Conservation (phyloP, 257 asterid genomes). For the Verbascum thapsus region DNA sequence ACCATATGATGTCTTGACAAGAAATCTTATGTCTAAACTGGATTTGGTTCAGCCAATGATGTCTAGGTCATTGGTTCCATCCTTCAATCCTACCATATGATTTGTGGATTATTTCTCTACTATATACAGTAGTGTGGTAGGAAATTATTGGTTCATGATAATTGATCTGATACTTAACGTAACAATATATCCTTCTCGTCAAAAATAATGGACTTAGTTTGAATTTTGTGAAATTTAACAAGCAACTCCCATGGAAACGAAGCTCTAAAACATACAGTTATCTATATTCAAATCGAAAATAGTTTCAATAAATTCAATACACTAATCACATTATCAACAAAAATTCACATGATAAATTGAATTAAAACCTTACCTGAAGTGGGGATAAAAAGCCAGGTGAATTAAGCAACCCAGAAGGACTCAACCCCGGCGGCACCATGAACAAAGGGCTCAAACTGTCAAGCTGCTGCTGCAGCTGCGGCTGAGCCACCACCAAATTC, state of each 20-base stretch:
- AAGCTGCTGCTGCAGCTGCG: slow-evolving; percentile 44
- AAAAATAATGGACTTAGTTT: no score
- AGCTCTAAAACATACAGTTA: not conserved
- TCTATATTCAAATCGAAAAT: not conserved
- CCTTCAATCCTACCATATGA: no score
- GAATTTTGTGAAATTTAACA: no score
- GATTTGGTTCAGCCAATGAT: slow-evolving; percentile 2
- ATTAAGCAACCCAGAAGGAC: slow-evolving; percentile 79
- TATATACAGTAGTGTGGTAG: no score
- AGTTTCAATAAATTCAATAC: not conserved
- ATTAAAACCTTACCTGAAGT: slow-evolving; percentile 58
- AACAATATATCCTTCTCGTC: no score
- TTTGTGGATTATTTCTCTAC: no score
- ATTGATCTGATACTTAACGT: no score
- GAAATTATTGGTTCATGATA: no score
- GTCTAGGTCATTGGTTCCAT: no score
- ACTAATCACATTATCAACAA: not conserved
- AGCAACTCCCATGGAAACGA: no score
- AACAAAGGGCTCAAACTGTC: slow-evolving; percentile 61
- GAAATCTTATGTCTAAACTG: not conserved
- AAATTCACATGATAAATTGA: not conserved
- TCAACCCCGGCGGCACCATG: slow-evolving; percentile 70
- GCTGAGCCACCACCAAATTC: slow-evolving; percentile 70
- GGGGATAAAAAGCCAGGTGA: slow-evolving; percentile 91
- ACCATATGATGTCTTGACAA: not conserved